Evolutionary conservation across 129 eudicot species (phyloP).

Genomic region (Arctium minus): DNA sequence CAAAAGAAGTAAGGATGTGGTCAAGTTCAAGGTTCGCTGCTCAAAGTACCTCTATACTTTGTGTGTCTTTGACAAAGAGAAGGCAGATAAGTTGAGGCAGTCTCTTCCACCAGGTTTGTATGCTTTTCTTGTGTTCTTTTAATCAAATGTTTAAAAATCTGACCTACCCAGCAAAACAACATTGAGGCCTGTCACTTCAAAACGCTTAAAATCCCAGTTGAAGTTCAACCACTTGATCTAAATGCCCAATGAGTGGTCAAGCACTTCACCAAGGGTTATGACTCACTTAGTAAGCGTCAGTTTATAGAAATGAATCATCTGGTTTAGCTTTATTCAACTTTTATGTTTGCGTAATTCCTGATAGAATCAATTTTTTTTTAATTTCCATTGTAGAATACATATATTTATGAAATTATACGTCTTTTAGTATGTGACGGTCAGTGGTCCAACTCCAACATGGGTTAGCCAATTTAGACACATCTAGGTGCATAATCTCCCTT

Average conservation of each 20-base stretch:
- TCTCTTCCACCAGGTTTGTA: slow-evolving; percentile 49
- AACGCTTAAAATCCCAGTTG: not conserved
- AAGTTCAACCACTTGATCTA: not conserved
- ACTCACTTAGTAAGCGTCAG: not conserved
- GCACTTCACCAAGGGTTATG: not conserved
- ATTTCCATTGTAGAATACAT: not conserved
- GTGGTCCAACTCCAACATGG: too few relatives aligned
- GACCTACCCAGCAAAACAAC: not conserved
- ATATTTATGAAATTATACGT: too few relatives aligned
- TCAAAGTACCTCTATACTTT: slow-evolving; percentile 45
- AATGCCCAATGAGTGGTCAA: not conserved
- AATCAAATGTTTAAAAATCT: not conserved
- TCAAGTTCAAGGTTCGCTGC: slow-evolving; percentile 57
- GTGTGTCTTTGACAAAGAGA: slow-evolving; percentile 41
- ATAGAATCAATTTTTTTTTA: not conserved
- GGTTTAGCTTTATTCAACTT: not conserved
- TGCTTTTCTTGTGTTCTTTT: not conserved
- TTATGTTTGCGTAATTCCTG: not conserved
- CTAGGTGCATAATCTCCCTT: not conserved
- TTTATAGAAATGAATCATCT: not conserved
- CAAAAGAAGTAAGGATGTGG: slow-evolving; percentile 41
- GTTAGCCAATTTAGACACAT: not conserved
- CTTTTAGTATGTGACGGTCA: too few relatives aligned
- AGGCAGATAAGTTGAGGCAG: slow-evolving; percentile 50
- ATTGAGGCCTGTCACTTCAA: not conserved